Evolutionary conservation across 148 eudicot species (phyloP).

Genomic region (Rhododendron griersonianum): DNA sequence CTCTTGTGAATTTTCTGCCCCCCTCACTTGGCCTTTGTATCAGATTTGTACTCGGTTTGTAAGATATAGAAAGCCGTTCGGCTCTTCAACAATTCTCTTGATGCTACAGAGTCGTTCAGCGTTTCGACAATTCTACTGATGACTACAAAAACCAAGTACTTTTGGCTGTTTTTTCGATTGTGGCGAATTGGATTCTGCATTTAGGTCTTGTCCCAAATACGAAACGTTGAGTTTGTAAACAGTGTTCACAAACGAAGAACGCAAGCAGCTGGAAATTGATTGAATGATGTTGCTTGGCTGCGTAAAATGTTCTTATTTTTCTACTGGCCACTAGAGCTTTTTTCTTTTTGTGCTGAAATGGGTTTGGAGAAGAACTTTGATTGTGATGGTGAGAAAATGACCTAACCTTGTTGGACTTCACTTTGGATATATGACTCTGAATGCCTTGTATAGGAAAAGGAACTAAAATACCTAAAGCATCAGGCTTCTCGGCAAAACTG

Average conservation of each 20-base stretch:
- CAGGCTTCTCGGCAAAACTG: too few species aligned
- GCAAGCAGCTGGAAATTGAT: neutral
- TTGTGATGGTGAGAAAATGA: too few species aligned
- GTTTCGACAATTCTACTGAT: neutral
- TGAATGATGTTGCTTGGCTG: neutral
- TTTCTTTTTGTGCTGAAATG: too few species aligned
- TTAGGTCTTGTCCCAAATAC: neutral
- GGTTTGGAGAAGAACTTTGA: too few species aligned
- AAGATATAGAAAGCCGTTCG: neutral
- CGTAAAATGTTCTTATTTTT: neutral
- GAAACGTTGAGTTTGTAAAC: neutral
- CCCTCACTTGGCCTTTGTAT: neutral
- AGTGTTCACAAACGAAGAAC: neutral
- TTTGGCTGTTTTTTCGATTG: neutral
- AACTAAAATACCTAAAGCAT: too few species aligned
- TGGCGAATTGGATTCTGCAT: neutral
- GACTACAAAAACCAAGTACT: neutral
- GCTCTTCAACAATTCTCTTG: neutral
- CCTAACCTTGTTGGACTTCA: too few species aligned
- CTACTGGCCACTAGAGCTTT: too few species aligned
- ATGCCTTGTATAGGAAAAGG: too few species aligned
- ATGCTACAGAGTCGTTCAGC: neutral
- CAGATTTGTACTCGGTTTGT: neutral
- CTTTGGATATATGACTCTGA: too few species aligned
- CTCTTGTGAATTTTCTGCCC: neutral